Evolutionary conservation across 2,329 filamentous ascomycete species (phyloP).

Genomic region (Amauroascus verrucosus): DNA sequence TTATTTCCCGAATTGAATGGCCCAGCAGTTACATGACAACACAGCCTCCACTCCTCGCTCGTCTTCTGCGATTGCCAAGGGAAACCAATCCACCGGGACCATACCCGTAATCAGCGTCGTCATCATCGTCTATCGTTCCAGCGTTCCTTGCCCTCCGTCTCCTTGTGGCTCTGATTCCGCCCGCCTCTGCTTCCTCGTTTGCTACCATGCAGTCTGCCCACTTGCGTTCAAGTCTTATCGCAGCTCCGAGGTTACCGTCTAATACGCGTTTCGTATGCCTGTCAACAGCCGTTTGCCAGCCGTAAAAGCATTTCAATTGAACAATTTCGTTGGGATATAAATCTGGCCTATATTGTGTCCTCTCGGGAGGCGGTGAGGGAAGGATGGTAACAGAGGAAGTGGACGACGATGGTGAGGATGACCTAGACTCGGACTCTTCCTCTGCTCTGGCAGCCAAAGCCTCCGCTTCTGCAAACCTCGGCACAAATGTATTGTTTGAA

Average conservation of each 20-base stretch:
- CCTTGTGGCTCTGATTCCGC: slow-evolving; percentile 52
- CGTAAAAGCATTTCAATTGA: slow-evolving; percentile 84
- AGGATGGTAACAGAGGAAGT: slow-evolving; percentile 5
- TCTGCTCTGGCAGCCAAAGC: slow-evolving; percentile 13
- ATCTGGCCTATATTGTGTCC: slow-evolving; percentile 24
- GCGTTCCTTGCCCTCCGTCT: slow-evolving; percentile 72
- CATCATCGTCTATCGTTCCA: slow-evolving; percentile 70
- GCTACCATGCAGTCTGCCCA: slow-evolving; percentile 95
- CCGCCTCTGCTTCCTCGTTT: slow-evolving; percentile 66
- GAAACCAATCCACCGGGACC: slow-evolving; percentile 26
- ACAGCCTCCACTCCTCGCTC: slow-evolving; percentile 56
- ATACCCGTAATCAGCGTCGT: slow-evolving; percentile 32
- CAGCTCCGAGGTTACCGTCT: slow-evolving; percentile 62
- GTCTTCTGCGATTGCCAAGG: slow-evolving; percentile 44
- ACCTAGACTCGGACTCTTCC: not conserved
- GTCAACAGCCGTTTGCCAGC: slow-evolving; percentile 88
- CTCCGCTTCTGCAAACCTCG: slow-evolving; percentile 25
- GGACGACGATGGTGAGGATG: slow-evolving; percentile 2
- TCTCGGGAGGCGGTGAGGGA: slow-evolving; percentile 14
- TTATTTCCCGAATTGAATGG: not conserved
- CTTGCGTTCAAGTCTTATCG: slow-evolving; percentile 70
- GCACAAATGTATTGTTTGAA: slow-evolving; percentile 69
- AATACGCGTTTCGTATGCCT: slow-evolving; percentile 84
- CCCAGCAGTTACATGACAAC: slow-evolving; percentile 50
- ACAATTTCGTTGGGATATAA: slow-evolving; percentile 71